phyloP scores from a whole-genome alignment of 495 filamentous ascomycete species.

The Umbilicaria muhlenbergii region DNA sequence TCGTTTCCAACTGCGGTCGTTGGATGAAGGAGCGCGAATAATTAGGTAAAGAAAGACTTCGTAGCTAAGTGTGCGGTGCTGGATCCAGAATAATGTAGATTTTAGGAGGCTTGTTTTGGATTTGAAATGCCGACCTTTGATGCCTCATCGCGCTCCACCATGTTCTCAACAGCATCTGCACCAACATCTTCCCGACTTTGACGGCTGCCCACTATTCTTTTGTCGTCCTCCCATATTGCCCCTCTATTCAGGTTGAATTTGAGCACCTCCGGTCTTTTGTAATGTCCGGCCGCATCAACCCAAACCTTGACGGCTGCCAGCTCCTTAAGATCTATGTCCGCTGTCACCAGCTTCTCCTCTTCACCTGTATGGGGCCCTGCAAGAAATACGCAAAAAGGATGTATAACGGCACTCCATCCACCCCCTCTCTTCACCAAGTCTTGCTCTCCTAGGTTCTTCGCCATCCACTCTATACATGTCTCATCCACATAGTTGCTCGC shows the following conservation, averaged over 20 bases:
- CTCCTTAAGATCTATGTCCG: conserved; percentile 24
- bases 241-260: conserved; percentile 17
- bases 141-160: too few species aligned
- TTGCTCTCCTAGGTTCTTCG: conserved; percentile 23
- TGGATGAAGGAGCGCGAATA: too few species aligned
- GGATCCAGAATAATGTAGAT: too few species aligned
- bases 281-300: conserved; percentile 24
- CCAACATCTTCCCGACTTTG: too few species aligned
- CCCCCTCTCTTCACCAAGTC: conserved; percentile 23
- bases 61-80: too few species aligned
- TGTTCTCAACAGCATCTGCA: too few species aligned
- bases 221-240: conserved; percentile 21
- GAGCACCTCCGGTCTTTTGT: conserved; percentile 25
- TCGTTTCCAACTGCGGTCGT: too few species aligned
- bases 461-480: conserved; percentile 25
- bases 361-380: conserved; percentile 20
- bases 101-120: too few species aligned
- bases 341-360: conserved; percentile 19
- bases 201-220: conserved; percentile 9
- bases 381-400: conserved; percentile 20
- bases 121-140: too few species aligned
- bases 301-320: conserved; percentile 23
- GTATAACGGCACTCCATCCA: conserved; percentile 23
- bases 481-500: conserved; percentile 26
- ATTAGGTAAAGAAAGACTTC: too few species aligned